A percentile compares a stretch with the other conserved stretches of the same genome.
Evolutionary conservation across 768 basidiomycete species (phyloP).

Genomic region (Rhizopogon vulgaris): DNA sequence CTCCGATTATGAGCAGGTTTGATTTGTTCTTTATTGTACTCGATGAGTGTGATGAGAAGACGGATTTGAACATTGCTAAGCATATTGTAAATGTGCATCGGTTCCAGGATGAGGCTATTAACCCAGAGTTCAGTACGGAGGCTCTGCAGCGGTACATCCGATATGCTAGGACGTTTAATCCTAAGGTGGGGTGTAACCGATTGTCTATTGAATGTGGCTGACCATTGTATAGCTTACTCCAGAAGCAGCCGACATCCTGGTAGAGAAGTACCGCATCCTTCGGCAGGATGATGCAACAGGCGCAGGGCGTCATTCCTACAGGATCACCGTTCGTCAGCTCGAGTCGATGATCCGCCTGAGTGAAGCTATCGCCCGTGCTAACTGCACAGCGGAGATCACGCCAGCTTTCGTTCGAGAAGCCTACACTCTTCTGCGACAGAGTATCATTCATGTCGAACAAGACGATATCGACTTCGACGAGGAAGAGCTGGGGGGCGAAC

Average conservation of each 20-base stretch:
- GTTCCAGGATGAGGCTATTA: conserved; percentile 89
- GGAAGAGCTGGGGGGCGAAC: conserved; percentile 65
- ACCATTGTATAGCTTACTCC: conserved; percentile 65
- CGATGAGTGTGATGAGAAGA: conserved; percentile 92
- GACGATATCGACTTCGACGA: conserved; percentile 98
- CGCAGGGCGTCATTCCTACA: conserved; percentile 84
- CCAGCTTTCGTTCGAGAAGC: conserved; percentile 95
- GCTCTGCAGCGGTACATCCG: conserved; percentile 94
- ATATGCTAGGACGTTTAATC: conserved; percentile 95
- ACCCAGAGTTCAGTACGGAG: conserved; percentile 96
- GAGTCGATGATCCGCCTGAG: conserved; percentile 98
- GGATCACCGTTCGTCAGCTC: conserved; percentile 96
- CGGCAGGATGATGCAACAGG: conserved; percentile 91
- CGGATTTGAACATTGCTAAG: conserved; percentile 87
- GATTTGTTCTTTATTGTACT: conserved; percentile 98
- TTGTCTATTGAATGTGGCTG: not conserved
- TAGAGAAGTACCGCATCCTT: conserved; percentile 90
- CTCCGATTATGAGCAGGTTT: conserved; percentile 98
- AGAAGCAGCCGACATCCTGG: conserved; percentile 87
- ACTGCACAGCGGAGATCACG: conserved; percentile 95
- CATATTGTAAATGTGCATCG: conserved; percentile 98
- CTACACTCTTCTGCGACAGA: conserved; percentile 87
- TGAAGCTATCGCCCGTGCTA: conserved; percentile 95
- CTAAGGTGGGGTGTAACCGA: conserved; percentile 56
- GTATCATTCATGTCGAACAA: conserved; percentile 98